Evolutionary conservation across 345 rosid genomes (phyloP).

Genomic region (Turritis glabra): DNA sequence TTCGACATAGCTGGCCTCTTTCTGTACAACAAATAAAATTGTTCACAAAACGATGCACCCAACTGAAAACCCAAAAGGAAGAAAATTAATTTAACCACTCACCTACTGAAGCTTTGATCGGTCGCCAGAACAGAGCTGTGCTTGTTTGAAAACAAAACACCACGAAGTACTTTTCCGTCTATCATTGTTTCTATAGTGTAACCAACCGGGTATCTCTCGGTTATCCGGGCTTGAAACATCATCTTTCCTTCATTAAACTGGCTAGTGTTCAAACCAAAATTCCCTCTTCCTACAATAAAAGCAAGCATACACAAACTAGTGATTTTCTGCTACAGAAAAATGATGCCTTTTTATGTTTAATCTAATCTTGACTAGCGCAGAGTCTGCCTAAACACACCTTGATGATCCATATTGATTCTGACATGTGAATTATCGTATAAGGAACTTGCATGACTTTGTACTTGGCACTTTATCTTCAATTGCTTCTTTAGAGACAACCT

Average conservation of each 20-base stretch:
- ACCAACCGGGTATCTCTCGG: conserved; percentile 71
- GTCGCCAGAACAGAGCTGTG: conserved; percentile 39
- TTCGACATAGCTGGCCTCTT: conserved; percentile 37
- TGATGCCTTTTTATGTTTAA: background rate
- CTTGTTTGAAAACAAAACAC: conserved; percentile 77
- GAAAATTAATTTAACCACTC: conserved; percentile 1
- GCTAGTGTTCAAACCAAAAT: conserved; percentile 40
- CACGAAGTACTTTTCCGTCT: conserved; percentile 85
- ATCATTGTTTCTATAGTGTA: conserved; percentile 81
- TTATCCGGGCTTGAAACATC: conserved; percentile 80
- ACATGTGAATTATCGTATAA: conserved; percentile 54
- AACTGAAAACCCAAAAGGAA: background rate
- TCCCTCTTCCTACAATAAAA: conserved; percentile 57
- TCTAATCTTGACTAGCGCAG: background rate
- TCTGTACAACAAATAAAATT: conserved; percentile 6
- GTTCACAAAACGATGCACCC: conserved; percentile 22
- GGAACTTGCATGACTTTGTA: conserved; percentile 57
- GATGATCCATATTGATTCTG: conserved; percentile 46
- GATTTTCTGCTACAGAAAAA: conserved; percentile 19
- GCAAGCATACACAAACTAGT: conserved; percentile 7
- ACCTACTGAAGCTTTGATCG: conserved; percentile 32
- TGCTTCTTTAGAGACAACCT: conserved; percentile 86
- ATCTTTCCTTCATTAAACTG: conserved; percentile 62
- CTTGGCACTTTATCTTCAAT: conserved; percentile 88
- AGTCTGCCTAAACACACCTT: conserved; percentile 47